Conservation (phyloP, 129 eudicot species). For the Sambucus nigra region DNA sequence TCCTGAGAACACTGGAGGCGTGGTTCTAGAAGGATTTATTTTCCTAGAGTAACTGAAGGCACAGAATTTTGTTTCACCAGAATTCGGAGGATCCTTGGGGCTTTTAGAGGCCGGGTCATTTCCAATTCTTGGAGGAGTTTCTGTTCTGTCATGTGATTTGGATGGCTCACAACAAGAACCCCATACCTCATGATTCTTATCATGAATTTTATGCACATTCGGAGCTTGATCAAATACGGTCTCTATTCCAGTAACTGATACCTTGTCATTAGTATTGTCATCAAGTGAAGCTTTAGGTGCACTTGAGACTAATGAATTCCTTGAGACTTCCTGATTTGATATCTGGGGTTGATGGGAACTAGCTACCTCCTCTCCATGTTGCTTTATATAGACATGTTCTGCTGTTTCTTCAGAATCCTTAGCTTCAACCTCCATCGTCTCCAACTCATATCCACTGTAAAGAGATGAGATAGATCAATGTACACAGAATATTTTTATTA, state of each 20-base stretch:
- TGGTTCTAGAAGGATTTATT: conserved; percentile 22
- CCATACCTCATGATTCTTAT: conserved; percentile 7
- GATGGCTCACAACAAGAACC: conserved; percentile 20
- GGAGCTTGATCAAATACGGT: conserved; percentile 15
- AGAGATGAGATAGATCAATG: neutral
- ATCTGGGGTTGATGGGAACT: conserved; percentile 22
- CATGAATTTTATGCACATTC: conserved; percentile 13
- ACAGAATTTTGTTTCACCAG: conserved; percentile 19
- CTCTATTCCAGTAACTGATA: conserved; percentile 15
- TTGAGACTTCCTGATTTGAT: conserved; percentile 26
- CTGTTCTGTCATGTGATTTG: conserved; percentile 9
- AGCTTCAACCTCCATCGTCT: conserved; percentile 75
- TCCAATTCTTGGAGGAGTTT: conserved; percentile 17
- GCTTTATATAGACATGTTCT: conserved; percentile 23
- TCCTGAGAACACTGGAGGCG: conserved; percentile 15
- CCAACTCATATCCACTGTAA: conserved; percentile 75
- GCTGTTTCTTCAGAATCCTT: conserved; percentile 56
- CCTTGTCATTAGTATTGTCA: conserved; percentile 15
- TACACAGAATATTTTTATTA: too few relatives aligned
- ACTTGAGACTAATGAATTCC: conserved; percentile 15
- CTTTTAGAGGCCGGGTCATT: conserved; percentile 16
- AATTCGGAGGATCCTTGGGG: conserved; percentile 27
- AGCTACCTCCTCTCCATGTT: conserved; percentile 12
- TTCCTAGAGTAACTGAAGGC: conserved; percentile 22
- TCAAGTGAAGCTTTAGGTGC: conserved; percentile 23